These are phyloP conservation scores for Prasinococcaceae sp. DNA, from an alignment of 139 green algal genomes.

Conservation along the genomic window DNA sequence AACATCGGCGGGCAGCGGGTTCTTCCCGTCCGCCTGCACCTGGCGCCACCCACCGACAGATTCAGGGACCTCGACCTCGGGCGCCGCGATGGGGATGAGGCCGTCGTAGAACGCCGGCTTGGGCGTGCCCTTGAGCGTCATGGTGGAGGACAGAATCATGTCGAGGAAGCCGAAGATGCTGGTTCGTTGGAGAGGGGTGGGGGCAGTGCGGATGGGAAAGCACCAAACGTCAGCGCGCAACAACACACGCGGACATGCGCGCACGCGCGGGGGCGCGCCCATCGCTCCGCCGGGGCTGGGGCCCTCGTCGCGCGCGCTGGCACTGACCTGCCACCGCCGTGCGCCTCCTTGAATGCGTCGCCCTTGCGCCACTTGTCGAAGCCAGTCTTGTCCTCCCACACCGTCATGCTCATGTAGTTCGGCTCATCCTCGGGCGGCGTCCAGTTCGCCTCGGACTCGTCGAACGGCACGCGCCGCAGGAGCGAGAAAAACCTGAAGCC, in stretches of 20 bases:
- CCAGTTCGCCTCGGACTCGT: neutral
- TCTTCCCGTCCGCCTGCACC: constrained; percentile 15
- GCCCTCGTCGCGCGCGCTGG: no score
- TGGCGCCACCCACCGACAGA: constrained; percentile 16
- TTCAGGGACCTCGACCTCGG: neutral
- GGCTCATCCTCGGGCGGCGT: constrained; percentile 8
- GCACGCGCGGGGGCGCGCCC: no score
- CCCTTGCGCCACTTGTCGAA: constrained; percentile 22
- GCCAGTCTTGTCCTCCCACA: constrained; percentile 20
- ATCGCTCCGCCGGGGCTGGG: no score
- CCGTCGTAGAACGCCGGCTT: constrained; percentile 24
- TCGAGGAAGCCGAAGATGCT: constrained; percentile 23
- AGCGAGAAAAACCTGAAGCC: constrained; percentile 24
- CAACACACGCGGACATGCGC: no score
- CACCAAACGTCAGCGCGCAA: no score
- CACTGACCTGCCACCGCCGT: constrained; percentile 26
- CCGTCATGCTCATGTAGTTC: constrained; percentile 21
- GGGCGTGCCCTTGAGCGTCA: constrained; percentile 19
- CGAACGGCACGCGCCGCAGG: constrained; percentile 8
- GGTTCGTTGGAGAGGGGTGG: no score
- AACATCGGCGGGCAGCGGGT: constrained; percentile 12
- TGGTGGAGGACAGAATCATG: constrained; percentile 19
- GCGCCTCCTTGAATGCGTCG: constrained; percentile 28
- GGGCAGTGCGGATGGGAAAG: no score
- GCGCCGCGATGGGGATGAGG: neutral